Base-by-base conservation (phyloP, 2,329 filamentous ascomycete genomes). In the Chrysoporthe cubensis region DNA sequence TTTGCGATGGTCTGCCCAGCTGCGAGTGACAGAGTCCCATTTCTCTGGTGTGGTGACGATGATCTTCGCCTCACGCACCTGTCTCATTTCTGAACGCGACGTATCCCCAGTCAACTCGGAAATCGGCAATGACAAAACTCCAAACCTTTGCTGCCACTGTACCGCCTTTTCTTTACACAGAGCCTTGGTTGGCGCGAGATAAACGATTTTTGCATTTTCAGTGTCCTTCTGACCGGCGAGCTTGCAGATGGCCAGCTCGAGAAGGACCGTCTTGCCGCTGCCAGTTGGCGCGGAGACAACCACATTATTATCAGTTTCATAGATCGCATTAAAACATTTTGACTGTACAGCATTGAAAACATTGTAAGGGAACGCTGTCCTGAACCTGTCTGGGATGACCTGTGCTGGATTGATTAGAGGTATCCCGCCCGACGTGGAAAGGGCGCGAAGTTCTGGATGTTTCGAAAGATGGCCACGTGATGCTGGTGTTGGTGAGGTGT, bases 11-110 rank as follows among this genome's bases (percentile, higher is more conserved):
- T 96, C 93, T 72, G 90, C 88, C 93, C 93, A 96, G 75, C 93
- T 94, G 21, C 93, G 85, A 0, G 93, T 96, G 76, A 96, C 90
- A 69, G 92, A 95, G 75, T 97, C 93, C 93, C 93, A 96, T 75
- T 96, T 96, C 78, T 97, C 93, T 0, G 93, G 93, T 0, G 93
- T 97, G 0, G 93, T 96, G 70, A 96, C 85, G 71, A 97, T 95
- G 71, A 97, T 92, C 59, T 89, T 90, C 3, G 92, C 92, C 72
- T 84, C 87, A 69, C 93, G 89, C 6, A 95, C 90, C 65, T 85
- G 87, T 32, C 83, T 83, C 68, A 94, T 82, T 71, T 94, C 88
- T 5, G 81, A 78, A 63, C 85, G 82, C 48, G 91, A 89, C 0
- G 91, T 94, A 75, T 96, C 93, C 1, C 93, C 93, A 3, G 93